Conservation (phyloP, 2,329 filamentous ascomycete species). For the Ophiostoma sp. region DNA sequence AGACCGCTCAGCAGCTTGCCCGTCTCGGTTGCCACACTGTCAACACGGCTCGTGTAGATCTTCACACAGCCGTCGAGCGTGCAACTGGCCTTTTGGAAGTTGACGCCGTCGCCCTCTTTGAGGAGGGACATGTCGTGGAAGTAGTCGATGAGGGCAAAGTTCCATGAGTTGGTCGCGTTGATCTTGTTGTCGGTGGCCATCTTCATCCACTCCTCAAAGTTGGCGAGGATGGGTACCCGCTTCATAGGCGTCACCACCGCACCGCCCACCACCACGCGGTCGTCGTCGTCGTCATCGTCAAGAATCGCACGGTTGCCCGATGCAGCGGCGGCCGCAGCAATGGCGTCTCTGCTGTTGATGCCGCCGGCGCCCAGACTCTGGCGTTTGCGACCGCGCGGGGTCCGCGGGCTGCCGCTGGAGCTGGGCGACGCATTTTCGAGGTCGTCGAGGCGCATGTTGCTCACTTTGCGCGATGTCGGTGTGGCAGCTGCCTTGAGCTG, state of each 20-base stretch:
- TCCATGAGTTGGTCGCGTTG: slow-evolving; percentile 98
- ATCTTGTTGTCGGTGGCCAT: slow-evolving; percentile 99
- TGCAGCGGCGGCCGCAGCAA: slow-evolving; percentile 20
- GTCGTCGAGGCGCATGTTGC: slow-evolving; percentile 56
- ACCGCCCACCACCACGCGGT: slow-evolving; percentile 59
- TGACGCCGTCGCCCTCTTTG: slow-evolving; percentile 94
- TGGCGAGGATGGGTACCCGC: slow-evolving; percentile 90
- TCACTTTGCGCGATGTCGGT: slow-evolving; percentile 67
- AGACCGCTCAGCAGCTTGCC: slow-evolving; percentile 91
- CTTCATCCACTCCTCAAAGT: slow-evolving; percentile 99
- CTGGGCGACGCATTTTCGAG: slow-evolving; percentile 55
- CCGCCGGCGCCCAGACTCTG: slow-evolving; percentile 34
- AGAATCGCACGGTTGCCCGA: slow-evolving; percentile 15
- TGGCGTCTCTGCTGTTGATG: slow-evolving; percentile 40
- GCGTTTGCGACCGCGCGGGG: slow-evolving; percentile 36
- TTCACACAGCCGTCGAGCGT: slow-evolving; percentile 98
- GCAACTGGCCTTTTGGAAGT: slow-evolving; percentile 97
- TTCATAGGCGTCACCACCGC: slow-evolving; percentile 87
- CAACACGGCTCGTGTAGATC: slow-evolving; percentile 97
- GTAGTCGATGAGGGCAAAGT: slow-evolving; percentile 99
- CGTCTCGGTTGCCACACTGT: slow-evolving; percentile 96
- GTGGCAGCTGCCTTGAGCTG: slow-evolving; percentile 74
- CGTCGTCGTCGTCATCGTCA: slow-evolving; percentile 47
- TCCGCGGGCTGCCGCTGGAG: slow-evolving; percentile 53
- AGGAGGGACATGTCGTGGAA: slow-evolving; percentile 98